phyloP scores from a whole-genome alignment of 176 grass and related monocot genomes.

The Juncus effusus region DNA sequence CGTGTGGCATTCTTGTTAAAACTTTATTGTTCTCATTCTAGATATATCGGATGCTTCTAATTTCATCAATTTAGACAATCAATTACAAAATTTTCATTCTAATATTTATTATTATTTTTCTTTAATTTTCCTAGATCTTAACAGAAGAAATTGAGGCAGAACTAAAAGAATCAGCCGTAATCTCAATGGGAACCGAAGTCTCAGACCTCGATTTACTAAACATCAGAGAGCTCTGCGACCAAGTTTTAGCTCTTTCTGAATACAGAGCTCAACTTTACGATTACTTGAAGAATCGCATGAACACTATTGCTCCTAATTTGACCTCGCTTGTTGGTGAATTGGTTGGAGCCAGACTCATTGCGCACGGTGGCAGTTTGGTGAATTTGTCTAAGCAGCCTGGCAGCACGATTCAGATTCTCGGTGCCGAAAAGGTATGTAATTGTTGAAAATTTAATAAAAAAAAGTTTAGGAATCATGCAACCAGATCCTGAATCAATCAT shows the following conservation, averaged over 20 bases:
- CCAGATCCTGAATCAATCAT: no score
- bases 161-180: constrained; percentile 69
- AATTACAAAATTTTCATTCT: no score
- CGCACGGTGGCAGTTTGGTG: constrained; percentile 81
- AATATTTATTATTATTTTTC: not conserved
- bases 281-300: constrained; percentile 82
- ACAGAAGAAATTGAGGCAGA: constrained; percentile 71
- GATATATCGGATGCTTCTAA: no score
- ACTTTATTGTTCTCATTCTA: no score
- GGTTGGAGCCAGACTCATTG: constrained; percentile 91
- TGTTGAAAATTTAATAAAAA: not conserved
- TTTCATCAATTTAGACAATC: no score
- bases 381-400: constrained; percentile 92
- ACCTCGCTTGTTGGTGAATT: constrained; percentile 84
- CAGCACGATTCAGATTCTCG: constrained; percentile 93
- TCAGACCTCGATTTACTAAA: constrained; percentile 75
- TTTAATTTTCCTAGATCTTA: constrained; percentile 49
- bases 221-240: constrained; percentile 78
- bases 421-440: constrained; percentile 74
- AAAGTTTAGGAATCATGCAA: no score
- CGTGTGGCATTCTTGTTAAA: no score
- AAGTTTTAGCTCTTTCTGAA: constrained; percentile 89
- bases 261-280: constrained; percentile 84
- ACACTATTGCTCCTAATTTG: constrained; percentile 89
- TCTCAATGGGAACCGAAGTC: constrained; percentile 98